Conservation (phyloP, 106 monocot species). For the Dioscorea dumetorum region DNA sequence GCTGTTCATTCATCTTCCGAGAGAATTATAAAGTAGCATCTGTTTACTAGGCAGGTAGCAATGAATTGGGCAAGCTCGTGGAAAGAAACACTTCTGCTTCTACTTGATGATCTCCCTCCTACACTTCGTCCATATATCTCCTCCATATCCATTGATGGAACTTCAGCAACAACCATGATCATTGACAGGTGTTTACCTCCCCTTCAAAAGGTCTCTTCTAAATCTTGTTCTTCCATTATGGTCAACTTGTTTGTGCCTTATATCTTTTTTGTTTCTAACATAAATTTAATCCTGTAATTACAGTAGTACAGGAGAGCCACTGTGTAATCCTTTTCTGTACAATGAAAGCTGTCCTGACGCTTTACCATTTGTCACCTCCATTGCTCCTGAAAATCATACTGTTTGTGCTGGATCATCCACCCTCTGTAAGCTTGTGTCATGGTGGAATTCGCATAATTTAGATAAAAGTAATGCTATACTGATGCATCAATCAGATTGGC, state of each 20-base stretch:
- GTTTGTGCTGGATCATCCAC: constrained; percentile 81
- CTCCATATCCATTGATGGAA: constrained; percentile 86
- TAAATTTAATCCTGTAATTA: constrained; percentile 8
- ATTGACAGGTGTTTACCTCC: constrained; percentile 45
- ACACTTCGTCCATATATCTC: constrained; percentile 29
- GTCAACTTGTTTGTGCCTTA: constrained; percentile 4
- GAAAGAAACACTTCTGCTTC: constrained; percentile 56
- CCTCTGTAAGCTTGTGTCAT: constrained; percentile 72
- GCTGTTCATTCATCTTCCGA: not conserved
- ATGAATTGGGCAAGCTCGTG: constrained; percentile 65
- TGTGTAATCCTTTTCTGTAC: constrained; percentile 66
- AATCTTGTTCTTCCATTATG: not conserved
- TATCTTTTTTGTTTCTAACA: not conserved
- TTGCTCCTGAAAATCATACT: constrained; percentile 85
- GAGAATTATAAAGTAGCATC: constrained; percentile 7
- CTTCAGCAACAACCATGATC: constrained; percentile 78
- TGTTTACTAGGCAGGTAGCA: constrained; percentile 40
- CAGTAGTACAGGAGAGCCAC: constrained; percentile 51
- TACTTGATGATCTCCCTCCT: constrained; percentile 62
- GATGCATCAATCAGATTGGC: constrained; percentile 86
- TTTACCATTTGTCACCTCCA: constrained; percentile 44
- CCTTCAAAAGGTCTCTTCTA: not conserved
- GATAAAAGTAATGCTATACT: constrained; percentile 41
- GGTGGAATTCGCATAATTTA: constrained; percentile 50
- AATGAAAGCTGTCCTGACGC: constrained; percentile 77